A percentile compares a stretch with the other conserved stretches of the same genome.
Conservation (phyloP, 768 basidiomycete species). For the Leccinum obscurum region DNA sequence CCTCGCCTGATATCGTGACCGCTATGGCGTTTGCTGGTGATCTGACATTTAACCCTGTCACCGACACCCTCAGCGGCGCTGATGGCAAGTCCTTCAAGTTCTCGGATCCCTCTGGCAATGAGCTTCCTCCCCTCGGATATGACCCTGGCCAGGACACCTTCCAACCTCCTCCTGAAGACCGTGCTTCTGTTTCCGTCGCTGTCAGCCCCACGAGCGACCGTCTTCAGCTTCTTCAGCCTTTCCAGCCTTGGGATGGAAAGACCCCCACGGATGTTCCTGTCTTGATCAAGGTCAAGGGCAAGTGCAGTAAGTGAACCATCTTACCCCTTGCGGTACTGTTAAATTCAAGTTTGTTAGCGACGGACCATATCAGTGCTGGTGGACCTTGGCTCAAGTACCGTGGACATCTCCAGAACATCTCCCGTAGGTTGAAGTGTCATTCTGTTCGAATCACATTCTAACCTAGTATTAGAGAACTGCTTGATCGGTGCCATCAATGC, state of each 20-base stretch:
- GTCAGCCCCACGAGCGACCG: conserved; percentile 85
- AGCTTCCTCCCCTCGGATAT: conserved; percentile 94
- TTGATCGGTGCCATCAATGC: conserved; percentile 96
- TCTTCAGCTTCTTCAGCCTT: conserved; percentile 88
- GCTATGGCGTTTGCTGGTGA: conserved; percentile 94
- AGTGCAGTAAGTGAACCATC: conserved; percentile 77
- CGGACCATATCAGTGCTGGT: conserved; percentile 95
- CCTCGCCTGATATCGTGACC: conserved; percentile 93
- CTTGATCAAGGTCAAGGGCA: conserved; percentile 98
- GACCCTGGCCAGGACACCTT: conserved; percentile 97
- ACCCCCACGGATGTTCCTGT: conserved; percentile 86
- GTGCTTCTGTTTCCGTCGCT: conserved; percentile 80
- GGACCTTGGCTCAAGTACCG: conserved; percentile 99
- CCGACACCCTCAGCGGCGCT: conserved; percentile 76
- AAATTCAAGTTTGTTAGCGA: conserved; percentile 45
- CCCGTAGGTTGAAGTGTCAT: conserved; percentile 52
- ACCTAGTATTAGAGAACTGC: conserved; percentile 72
- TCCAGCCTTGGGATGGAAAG: conserved; percentile 92
- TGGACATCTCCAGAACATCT: conserved; percentile 98
- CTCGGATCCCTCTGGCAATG: conserved; percentile 84
- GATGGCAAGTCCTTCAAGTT: conserved; percentile 99
- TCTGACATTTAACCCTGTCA: conserved; percentile 95
- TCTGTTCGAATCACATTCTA: conserved; percentile 3
- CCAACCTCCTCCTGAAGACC: conserved; percentile 90
- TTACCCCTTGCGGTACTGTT: background rate